A percentile compares a stretch with the other conserved stretches of the same genome.
Conservation (phyloP, 2,329 filamentous ascomycete genomes). For the Trichoderma aggressivum region DNA sequence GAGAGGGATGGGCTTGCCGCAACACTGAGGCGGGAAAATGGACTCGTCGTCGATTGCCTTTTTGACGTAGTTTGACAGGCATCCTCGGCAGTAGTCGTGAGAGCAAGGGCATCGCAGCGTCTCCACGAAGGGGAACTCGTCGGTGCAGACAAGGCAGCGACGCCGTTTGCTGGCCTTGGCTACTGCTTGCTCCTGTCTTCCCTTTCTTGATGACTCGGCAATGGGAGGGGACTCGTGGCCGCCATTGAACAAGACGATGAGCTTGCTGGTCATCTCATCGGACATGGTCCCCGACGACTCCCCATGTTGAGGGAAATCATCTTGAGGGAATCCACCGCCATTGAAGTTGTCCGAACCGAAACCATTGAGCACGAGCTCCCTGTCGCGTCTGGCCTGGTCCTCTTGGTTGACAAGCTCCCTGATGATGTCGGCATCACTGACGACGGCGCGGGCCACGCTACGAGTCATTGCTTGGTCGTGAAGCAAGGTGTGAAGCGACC, state of each 20-base stretch:
- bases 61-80: conserved; percentile 42
- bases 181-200: background rate
- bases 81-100: conserved; percentile 51
- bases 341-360: background rate
- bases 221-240: background rate
- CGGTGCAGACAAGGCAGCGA: conserved; percentile 3
- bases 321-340: background rate
- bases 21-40: conserved; percentile 54
- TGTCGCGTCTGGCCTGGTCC: conserved; percentile 3
- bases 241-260: background rate
- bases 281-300: background rate
- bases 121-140: background rate
- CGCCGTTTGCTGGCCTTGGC: background rate
- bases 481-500: background rate
- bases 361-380: background rate
- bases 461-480: conserved; percentile 21
- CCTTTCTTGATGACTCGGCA: background rate
- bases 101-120: conserved; percentile 31
- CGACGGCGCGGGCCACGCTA: conserved; percentile 22
- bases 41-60: conserved; percentile 44
- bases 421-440: conserved; percentile 19
- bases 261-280: conserved; percentile 11
- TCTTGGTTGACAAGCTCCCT: background rate
- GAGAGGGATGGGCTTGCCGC: conserved; percentile 39
- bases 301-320: background rate